These are phyloP conservation scores for Apiotrichum porosum DNA, from an alignment of 1,284 basidiomycete species.

Conservation along the genomic window DNA sequence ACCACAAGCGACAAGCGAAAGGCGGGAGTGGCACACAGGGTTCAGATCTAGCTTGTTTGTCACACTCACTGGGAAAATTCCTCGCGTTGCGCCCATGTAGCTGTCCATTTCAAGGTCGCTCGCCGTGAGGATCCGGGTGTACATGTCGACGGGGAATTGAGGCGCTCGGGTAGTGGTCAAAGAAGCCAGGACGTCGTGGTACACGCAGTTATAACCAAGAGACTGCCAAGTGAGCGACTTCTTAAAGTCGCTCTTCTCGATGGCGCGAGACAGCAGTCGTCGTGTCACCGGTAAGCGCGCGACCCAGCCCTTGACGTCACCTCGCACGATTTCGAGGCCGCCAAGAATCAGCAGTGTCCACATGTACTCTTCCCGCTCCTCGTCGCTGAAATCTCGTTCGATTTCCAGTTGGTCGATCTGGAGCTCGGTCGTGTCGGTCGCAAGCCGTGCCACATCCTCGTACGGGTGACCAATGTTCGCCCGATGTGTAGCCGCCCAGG, in stretches of 20 bases:
- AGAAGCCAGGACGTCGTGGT: slow-evolving; percentile 27
- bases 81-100: slow-evolving; percentile 29
- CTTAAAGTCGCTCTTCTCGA: slow-evolving; percentile 15
- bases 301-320: slow-evolving; percentile 22
- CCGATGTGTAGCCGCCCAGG: slow-evolving; percentile 31
- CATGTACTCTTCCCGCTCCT: slow-evolving; percentile 28
- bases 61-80: slow-evolving; percentile 22
- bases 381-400: slow-evolving; percentile 16
- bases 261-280: slow-evolving; percentile 10
- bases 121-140: slow-evolving; percentile 21
- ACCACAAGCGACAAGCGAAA: neutral
- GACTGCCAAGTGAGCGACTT: slow-evolving; percentile 18
- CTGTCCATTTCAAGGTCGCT: slow-evolving; percentile 24
- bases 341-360: slow-evolving; percentile 32
- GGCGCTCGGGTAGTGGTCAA: slow-evolving; percentile 21
- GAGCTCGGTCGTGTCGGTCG: slow-evolving; percentile 27
- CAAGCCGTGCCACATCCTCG: slow-evolving; percentile 24
- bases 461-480: slow-evolving; percentile 28
- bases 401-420: slow-evolving; percentile 24
- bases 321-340: slow-evolving; percentile 28
- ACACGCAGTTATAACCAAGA: slow-evolving; percentile 27
- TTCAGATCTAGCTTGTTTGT: too few relatives aligned
- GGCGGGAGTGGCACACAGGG: too few relatives aligned
- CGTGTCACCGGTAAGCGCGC: slow-evolving; percentile 16
- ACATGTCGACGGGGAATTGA: slow-evolving; percentile 25